Base-by-base conservation (phyloP, 129 eudicot species). In the Arctium lappa region DNA sequence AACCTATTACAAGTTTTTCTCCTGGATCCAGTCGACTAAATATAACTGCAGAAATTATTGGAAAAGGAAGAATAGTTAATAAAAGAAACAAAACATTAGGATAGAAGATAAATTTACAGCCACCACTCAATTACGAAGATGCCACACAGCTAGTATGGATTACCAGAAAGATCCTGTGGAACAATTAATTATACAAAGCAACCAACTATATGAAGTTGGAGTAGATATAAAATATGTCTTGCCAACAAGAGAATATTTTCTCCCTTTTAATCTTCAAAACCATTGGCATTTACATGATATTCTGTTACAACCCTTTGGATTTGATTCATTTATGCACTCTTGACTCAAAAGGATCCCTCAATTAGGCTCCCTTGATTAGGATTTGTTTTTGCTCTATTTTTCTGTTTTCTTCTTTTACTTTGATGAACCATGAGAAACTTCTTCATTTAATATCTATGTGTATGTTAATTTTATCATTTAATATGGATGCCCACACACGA, bases 1-100 rank as follows among this genome's bases (percentile, higher is more conserved):
- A 91, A 77, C 99, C 99, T 82, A 95, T 91, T 30, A 95, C 98
- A 80, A 95, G 95, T 75, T 91, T 91, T 65, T 95, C 98, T 72
- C 94, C 95, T 15, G 99, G 99, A 74, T 93, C 94, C n/a, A 86
- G 86, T 73, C 95, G 86, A 87, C 99, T 93, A 84, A 95, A 95
- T 53, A 89, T 93, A 88, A 95, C 99, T 93, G 81, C 73, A 79
- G 22, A 76, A 75, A 32, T 60, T 65, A 1, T 72, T 11, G 11
- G 27, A 63, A 76, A 82, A 1, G 29, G 29, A 16, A 70, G 36
- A 48, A 40, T 8, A 66, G 34, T 66, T 22, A 32, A 39, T 33
- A 79, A 60, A 12, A 16, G 42, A 44, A 12, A 5, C 46, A 38
- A 18, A 73, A 48, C 22, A 31, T 38, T 34, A 38, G 33, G 0